phyloP scores from a whole-genome alignment of 129 eudicot genomes.

The Escallonia rubra region DNA sequence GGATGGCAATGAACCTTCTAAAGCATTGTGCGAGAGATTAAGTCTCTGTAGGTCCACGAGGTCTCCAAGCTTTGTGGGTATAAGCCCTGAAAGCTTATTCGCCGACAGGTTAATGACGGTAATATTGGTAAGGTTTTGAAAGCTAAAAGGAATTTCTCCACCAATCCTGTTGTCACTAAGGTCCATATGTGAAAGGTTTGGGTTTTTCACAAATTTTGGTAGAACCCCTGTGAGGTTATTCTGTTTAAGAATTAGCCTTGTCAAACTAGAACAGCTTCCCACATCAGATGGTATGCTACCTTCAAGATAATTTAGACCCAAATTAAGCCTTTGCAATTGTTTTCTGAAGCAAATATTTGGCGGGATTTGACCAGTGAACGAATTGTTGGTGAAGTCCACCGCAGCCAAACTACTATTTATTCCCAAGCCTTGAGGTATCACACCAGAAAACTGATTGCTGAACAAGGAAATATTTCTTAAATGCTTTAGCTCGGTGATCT shows the following conservation, averaged over 20 bases:
- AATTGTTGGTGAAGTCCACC: conserved; percentile 66
- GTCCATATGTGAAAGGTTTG: conserved; percentile 41
- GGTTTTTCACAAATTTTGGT: conserved; percentile 54
- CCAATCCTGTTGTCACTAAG: conserved; percentile 48
- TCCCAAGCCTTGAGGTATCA: conserved; percentile 72
- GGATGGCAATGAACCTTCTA: conserved; percentile 63
- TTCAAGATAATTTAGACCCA: conserved; percentile 56
- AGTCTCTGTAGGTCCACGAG: conserved; percentile 48
- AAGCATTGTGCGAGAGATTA: conserved; percentile 57
- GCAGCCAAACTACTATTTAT: conserved; percentile 52
- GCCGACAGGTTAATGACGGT: conserved; percentile 48
- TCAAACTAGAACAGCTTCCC: conserved; percentile 67
- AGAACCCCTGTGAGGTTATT: conserved; percentile 39
- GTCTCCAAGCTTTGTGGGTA: conserved; percentile 58
- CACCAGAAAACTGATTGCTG: conserved; percentile 63
- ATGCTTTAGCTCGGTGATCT: conserved; percentile 45
- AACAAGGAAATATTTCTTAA: conserved; percentile 49
- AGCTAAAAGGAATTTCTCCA: conserved; percentile 57
- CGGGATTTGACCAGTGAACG: conserved; percentile 70
- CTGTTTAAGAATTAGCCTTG: conserved; percentile 48
- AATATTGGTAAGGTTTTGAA: conserved; percentile 38
- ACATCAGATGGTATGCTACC: conserved; percentile 61
- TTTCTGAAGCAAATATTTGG: conserved; percentile 63
- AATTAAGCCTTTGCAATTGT: conserved; percentile 41
- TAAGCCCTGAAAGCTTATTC: conserved; percentile 46